phyloP scores from a whole-genome alignment of 352 stramenopile species.

The Globisporangium echinulatum region DNA sequence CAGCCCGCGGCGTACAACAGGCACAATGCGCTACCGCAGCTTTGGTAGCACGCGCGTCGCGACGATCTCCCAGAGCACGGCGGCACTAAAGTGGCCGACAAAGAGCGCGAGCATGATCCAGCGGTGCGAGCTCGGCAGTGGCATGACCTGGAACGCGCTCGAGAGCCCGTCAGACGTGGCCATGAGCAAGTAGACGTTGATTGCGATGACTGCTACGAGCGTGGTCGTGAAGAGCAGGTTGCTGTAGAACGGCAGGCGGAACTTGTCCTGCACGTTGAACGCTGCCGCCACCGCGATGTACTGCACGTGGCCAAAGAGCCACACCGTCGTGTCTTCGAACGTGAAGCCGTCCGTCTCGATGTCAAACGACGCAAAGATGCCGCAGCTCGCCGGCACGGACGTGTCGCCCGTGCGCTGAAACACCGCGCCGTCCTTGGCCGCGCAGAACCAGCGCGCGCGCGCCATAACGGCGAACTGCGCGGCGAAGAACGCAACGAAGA shows the following conservation, averaged over 20 bases:
- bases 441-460: slow-evolving; percentile 40
- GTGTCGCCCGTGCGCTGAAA: slow-evolving; percentile 18
- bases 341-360: slow-evolving; percentile 29
- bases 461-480: slow-evolving; percentile 21
- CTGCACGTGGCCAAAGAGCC: slow-evolving; percentile 49
- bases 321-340: slow-evolving; percentile 47
- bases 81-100: slow-evolving; percentile 20
- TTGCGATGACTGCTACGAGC: slow-evolving; percentile 17
- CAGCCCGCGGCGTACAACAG: background rate
- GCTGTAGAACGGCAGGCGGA: slow-evolving; percentile 42
- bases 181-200: slow-evolving; percentile 54
- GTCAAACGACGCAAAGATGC: slow-evolving; percentile 29
- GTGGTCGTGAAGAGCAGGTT: slow-evolving; percentile 30
- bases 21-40: slow-evolving; percentile 6
- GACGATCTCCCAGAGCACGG: slow-evolving; percentile 22
- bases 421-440: slow-evolving; percentile 20
- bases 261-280: slow-evolving; percentile 51
- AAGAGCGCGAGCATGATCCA: slow-evolving; percentile 40
- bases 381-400: slow-evolving; percentile 15
- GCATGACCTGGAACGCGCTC: slow-evolving; percentile 39
- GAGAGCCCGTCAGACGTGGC: slow-evolving; percentile 29
- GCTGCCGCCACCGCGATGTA: slow-evolving; percentile 47
- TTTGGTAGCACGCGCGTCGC: slow-evolving; percentile 18
- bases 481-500: slow-evolving; percentile 48
- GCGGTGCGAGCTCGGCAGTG: slow-evolving; percentile 28